Evolutionary conservation across 768 basidiomycete genomes (phyloP), one percentile per base, ranked within the genome.

Genomic region (Terana coerulea): DNA sequence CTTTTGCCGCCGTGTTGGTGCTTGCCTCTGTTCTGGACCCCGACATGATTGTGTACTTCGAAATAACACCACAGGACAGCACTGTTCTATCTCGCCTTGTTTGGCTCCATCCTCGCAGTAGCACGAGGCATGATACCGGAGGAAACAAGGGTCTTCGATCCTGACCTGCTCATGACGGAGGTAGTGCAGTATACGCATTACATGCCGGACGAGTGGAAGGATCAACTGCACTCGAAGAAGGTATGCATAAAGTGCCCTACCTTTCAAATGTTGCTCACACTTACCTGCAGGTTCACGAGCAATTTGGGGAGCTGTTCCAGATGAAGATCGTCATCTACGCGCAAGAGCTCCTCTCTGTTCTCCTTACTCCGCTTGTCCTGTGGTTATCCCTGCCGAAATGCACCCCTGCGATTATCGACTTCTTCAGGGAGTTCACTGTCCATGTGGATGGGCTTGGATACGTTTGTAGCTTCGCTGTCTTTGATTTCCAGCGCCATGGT

Each of bases 391-490:
- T 99, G 2, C 95, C 97, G 0, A 73, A 73, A 1, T 97, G 93
- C 64, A 90, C 95, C 1, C 87, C 90, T 8, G 86, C 86, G 0
- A 88, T 98, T 58, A 80, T 99, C 54, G 97, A 99, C 65, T 98
- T 99, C 65, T 98, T 99, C 80, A 83, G 95, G 28, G 95, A 98
- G 67, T 99, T 98, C 64, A 88, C 93, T 0, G 88, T 99, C 1
- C 95, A 98, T 67, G 88, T 99, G 19, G 95, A 98, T 53, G 92
- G 95, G 0, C 78, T 97, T 2, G 97, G 97, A 4, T 95, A 97
- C 61, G 90, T 99, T 17, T 98, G 97, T 64, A 94, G 91, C 50
- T 99, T 98, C 67, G 97, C 97, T 3, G 95, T 95, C 53, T 99
- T 99, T 65, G 95, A 98, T 66, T 98, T 99, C 67, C 86, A 93